Evolutionary conservation across 2,329 filamentous ascomycete species (phyloP).

Genomic region (Fusarium phyllophilum): DNA sequence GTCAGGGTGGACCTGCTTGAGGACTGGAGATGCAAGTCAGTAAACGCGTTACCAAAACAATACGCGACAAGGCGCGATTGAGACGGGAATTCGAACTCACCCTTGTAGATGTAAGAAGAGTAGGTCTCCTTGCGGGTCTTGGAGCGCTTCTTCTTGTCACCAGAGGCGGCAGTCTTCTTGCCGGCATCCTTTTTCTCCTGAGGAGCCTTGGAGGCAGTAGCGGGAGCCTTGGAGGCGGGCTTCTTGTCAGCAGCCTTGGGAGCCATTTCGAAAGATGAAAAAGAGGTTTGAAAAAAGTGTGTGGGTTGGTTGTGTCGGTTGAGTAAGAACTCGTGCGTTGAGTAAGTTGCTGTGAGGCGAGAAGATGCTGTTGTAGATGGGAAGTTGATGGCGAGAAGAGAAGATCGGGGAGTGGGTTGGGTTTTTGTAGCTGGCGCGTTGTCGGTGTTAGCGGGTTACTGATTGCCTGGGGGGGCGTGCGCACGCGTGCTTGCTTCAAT

Average conservation of each 20-base stretch:
- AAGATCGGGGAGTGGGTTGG: constrained; percentile 62
- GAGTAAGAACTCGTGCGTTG: constrained; percentile 31
- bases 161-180: constrained; percentile 98
- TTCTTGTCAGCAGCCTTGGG: constrained; percentile 99
- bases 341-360: constrained; percentile 43
- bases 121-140: constrained; percentile 99
- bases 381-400: constrained; percentile 59
- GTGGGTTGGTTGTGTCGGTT: constrained; percentile 8
- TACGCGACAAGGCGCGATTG: constrained; percentile 18
- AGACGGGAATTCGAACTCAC: constrained; percentile 61
- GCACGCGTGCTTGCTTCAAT: constrained; percentile 35
- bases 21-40: constrained; percentile 67
- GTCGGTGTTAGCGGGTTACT: constrained; percentile 63
- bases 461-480: constrained; percentile 56
- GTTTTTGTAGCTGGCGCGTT: constrained; percentile 71
- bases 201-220: constrained; percentile 72
- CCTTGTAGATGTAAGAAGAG: constrained; percentile 99
- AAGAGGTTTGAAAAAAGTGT: constrained; percentile 9
- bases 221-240: constrained; percentile 96
- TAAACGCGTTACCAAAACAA: constrained; percentile 17
- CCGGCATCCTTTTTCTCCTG: constrained; percentile 98
- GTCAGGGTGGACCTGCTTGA: constrained; percentile 99
- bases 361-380: constrained; percentile 49
- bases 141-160: constrained; percentile 99
- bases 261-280: constrained; percentile 72